Evolutionary conservation across 179 eudicot species (phyloP), one percentile per base, ranked within the genome.

Genomic region (Heliamphora pulchella): DNA sequence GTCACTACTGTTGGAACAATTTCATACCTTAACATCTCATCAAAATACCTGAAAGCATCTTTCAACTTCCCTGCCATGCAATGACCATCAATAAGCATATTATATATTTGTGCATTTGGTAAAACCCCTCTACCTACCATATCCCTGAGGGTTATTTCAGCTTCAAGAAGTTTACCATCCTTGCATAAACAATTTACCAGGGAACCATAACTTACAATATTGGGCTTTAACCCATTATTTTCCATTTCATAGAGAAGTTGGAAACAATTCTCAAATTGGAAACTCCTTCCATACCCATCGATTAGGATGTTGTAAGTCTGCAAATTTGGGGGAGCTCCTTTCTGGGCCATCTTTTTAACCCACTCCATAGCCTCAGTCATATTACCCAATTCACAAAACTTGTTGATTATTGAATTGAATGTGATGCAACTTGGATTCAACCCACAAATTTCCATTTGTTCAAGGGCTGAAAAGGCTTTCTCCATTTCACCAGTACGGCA

Each of bases 261-360:
- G 74, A 92, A 92, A 82, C 96, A 88, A 80, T 67, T 87, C 31
- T 87, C 90, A 76, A 94, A 86, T 82, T 83, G 83, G 62, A 71
- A 57, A 18, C 79, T 81, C 78, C 85, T 84, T 17, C 98, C 97
- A 85, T 88, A 88, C 22, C 97, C 96, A 61, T 87, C 89, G 78
- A 94, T 84, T 9, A 92, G 81, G 61, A 84, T 88, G 84, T 94
- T 94, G 79, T 88, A 92, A 1, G 95, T 91, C 85, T 86, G 91
- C 54, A 85, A 79, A 79, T 86, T 63, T 55, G 96, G 93, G 66
- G 80, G 65, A 71, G 88, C 63, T 44, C 91, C 91, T 81, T 84
- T 90, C 55, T 83, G 87, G 22, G 17, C 75, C 98, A 94, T 91
- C 82, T 85, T 90, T 65, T 79, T 84, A 58, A 91, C 67, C 91